Evolutionary conservation across 306 rosid genomes (phyloP).

Genomic region (Quercus bicolor): DNA sequence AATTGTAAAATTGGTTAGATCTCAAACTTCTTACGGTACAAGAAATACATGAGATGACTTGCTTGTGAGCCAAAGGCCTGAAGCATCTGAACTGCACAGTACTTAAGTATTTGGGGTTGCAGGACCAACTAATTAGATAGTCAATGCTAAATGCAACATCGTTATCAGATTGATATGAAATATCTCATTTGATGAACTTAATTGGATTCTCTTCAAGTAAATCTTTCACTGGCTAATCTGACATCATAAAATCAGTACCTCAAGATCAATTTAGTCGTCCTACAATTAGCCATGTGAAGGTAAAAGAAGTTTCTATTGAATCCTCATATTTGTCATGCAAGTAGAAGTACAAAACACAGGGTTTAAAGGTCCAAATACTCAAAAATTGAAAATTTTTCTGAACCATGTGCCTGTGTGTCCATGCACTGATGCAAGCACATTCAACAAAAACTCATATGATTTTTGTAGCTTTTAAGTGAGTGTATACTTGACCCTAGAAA

Average conservation of each 20-base stretch:
- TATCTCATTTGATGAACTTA: not conserved
- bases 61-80: not conserved
- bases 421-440: not conserved
- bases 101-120: not conserved
- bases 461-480: not conserved
- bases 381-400: not conserved
- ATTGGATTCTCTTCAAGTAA: not conserved
- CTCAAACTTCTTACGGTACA: slow-evolving; percentile 9
- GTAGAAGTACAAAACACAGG: not conserved
- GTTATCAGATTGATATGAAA: not conserved
- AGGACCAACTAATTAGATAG: not conserved
- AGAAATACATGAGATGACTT: not conserved
- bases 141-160: not conserved
- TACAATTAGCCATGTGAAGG: not conserved
- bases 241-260: not conserved
- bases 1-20: slow-evolving; percentile 18
- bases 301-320: not conserved
- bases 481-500: not conserved
- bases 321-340: not conserved
- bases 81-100: not conserved
- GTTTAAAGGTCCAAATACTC: not conserved
- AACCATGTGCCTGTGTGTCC: not conserved
- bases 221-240: not conserved
- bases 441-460: not conserved
- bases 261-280: not conserved